Conservation (phyloP, 148 eudicot genomes). For the Silene conica region DNA sequence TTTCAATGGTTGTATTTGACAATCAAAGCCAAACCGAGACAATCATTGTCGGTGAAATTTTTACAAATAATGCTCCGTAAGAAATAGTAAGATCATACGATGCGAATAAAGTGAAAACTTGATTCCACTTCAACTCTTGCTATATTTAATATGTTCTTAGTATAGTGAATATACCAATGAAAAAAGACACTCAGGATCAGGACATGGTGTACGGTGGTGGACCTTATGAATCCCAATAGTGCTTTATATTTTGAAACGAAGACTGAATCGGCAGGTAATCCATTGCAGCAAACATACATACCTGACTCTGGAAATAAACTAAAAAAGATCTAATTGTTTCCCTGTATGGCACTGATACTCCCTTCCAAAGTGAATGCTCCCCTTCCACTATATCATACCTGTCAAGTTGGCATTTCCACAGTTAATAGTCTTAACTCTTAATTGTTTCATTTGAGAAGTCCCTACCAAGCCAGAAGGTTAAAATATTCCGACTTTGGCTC, state of each 20-base stretch:
- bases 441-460: conserved; percentile 21
- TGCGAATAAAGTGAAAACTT: not conserved
- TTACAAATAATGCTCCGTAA: not conserved
- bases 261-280: not conserved
- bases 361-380: conserved; percentile 77
- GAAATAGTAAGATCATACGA: not conserved
- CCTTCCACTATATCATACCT: conserved; percentile 95
- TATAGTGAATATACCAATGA: not conserved
- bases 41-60: not conserved
- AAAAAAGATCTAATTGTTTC: conserved; percentile 87
- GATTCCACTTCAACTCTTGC: not conserved
- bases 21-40: not conserved
- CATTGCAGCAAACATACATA: conserved; percentile 35
- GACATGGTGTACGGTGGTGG: not conserved
- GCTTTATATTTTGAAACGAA: not conserved
- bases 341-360: conserved; percentile 87
- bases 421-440: conserved; percentile 33
- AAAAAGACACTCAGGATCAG: not conserved
- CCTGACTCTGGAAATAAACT: conserved; percentile 94
- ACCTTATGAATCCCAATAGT: not conserved
- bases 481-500: conserved; percentile 13
- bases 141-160: not conserved
- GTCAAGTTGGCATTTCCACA: conserved; percentile 30
- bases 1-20: not conserved
- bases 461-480: conserved; percentile 17